phyloP scores from a whole-genome alignment of 2,329 filamentous ascomycete species.

The Helotiales sp. region DNA sequence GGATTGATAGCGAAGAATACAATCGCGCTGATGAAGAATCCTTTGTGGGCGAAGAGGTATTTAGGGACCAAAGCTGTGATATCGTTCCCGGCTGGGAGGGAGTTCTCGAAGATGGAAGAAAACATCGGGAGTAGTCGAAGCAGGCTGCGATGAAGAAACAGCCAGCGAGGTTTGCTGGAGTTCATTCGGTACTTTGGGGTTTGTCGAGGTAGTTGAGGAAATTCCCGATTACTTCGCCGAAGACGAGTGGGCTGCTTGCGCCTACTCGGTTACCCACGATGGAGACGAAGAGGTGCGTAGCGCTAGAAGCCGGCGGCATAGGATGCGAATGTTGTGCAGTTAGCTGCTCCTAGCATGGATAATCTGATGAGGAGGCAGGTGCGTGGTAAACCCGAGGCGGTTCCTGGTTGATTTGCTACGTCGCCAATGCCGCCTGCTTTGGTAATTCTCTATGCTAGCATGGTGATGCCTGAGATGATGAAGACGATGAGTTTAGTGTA shows the following conservation, averaged over 20 bases:
- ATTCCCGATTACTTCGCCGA: conserved; percentile 46
- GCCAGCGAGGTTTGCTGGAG: conserved; percentile 45
- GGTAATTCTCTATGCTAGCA: conserved; percentile 47
- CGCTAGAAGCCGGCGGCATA: conserved; percentile 52
- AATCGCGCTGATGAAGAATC: conserved; percentile 47
- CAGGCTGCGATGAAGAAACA: conserved; percentile 49
- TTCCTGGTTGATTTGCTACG: conserved; percentile 40
- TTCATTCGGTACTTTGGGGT: conserved; percentile 45
- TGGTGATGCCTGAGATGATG: conserved; percentile 46
- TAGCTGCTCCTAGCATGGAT: conserved; percentile 45
- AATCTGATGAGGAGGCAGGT: conserved; percentile 48
- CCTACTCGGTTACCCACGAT: conserved; percentile 49
- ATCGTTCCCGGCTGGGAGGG: conserved; percentile 48
- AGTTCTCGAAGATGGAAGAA: conserved; percentile 51
- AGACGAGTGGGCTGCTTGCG: conserved; percentile 41
- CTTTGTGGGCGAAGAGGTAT: conserved; percentile 48
- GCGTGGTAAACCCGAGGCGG: conserved; percentile 43
- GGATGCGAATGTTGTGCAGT: conserved; percentile 47
- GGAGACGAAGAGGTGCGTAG: conserved; percentile 47
- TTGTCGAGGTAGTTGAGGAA: conserved; percentile 45
- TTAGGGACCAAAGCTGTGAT: conserved; percentile 47
- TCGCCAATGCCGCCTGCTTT: conserved; percentile 43
- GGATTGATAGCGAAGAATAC: conserved; percentile 46
- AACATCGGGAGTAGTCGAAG: conserved; percentile 52
- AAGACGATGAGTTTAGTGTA: conserved; percentile 48